These are phyloP conservation scores for Colletotrichum liriopes DNA, from an alignment of 2,329 filamentous ascomycete species.

Conservation along the genomic window DNA sequence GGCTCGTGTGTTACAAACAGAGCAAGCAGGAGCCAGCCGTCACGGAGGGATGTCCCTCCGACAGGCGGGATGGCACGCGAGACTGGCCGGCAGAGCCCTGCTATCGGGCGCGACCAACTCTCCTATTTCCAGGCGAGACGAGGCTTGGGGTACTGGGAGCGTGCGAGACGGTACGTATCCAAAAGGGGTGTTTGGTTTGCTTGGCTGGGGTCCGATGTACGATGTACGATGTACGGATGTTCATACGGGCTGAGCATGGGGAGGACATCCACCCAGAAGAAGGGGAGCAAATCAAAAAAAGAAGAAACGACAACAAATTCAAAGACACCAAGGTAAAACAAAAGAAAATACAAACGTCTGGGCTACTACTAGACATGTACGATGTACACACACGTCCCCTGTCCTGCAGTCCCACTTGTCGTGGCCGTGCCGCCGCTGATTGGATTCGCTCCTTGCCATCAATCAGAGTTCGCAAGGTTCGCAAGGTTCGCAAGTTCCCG, in stretches of 20 bases:
- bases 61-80: conserved; percentile 1
- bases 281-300: no score
- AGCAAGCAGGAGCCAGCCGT: background rate
- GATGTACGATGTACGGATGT: conserved; percentile 32
- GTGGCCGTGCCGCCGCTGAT: background rate
- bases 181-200: background rate
- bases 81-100: conserved; percentile 19
- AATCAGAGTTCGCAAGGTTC: background rate
- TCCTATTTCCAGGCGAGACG: background rate
- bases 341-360: no score
- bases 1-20: background rate
- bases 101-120: conserved; percentile 22
- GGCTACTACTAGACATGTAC: no score
- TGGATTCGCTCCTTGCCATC: background rate
- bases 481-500: conserved; percentile 18
- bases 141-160: no score
- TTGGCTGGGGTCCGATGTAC: conserved; percentile 6
- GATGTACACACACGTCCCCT: no score
- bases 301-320: no score
- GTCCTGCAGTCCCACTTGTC: background rate
- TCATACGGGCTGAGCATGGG: conserved; percentile 27
- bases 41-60: conserved; percentile 12
- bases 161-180: no score
- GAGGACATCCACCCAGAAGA: background rate
- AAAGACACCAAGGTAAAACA: no score